phyloP scores from a whole-genome alignment of 2,329 filamentous ascomycete species.

The Talaromyces verruculosus region DNA sequence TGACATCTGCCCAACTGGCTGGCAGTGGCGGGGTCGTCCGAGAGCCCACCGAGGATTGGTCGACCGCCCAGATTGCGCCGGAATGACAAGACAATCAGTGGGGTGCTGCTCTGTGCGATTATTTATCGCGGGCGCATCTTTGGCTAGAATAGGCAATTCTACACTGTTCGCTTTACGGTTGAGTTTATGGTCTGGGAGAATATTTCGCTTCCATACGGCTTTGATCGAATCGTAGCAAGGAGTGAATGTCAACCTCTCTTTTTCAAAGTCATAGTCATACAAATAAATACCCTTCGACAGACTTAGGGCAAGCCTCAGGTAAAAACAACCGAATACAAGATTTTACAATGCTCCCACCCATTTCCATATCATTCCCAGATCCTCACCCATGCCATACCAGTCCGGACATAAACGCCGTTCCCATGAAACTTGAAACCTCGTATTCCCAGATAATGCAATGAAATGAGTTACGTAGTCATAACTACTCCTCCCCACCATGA shows the following conservation, averaged over 20 bases:
- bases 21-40: conserved; percentile 17
- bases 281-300: background rate
- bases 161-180: background rate
- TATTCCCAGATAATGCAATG: conserved; percentile 6
- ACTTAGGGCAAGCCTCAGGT: background rate
- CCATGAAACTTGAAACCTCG: background rate
- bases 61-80: conserved; percentile 1
- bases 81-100: background rate
- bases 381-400: background rate
- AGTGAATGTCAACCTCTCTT: background rate
- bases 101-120: background rate
- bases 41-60: background rate
- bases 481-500: conserved; percentile 36
- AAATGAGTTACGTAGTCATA: conserved; percentile 21
- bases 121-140: background rate
- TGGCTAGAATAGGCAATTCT: background rate
- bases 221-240: background rate
- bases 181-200: background rate
- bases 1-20: conserved; percentile 19
- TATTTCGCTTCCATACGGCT: background rate
- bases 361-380: background rate
- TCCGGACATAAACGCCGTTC: conserved; percentile 1
- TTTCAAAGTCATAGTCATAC: background rate
- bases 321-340: background rate
- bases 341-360: background rate